Percentiles rank a stretch among this genome's conserved stretches.
phyloP scores from a whole-genome alignment of 768 basidiomycete genomes.

The Suillus clintonianus region DNA sequence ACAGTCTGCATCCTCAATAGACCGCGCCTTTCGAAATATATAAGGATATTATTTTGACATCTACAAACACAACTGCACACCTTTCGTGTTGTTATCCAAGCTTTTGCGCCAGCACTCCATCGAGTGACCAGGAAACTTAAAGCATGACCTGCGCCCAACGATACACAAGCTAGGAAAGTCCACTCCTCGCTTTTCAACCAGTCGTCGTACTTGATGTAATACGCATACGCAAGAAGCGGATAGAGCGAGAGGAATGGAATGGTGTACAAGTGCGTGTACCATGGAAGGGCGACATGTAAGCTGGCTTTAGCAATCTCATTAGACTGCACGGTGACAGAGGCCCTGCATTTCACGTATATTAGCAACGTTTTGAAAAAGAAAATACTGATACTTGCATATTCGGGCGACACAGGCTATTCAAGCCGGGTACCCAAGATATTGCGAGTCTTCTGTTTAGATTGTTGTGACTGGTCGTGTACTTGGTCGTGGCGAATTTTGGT shows the following conservation, averaged over 20 bases:
- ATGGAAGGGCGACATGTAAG: constrained; percentile 66
- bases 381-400: background rate
- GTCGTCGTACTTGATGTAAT: constrained; percentile 86
- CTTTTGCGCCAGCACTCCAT: constrained; percentile 82
- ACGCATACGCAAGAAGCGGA: constrained; percentile 85
- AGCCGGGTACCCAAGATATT: background rate
- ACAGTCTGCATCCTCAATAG: constrained; percentile 72
- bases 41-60: constrained; percentile 2
- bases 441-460: background rate
- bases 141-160: constrained; percentile 84
- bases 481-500: background rate
- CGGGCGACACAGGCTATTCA: no score
- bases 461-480: background rate
- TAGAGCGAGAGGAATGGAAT: constrained; percentile 80
- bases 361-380: background rate
- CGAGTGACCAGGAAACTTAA: constrained; percentile 89
- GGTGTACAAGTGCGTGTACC: constrained; percentile 72
- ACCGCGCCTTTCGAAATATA: constrained; percentile 48
- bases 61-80: constrained; percentile 38
- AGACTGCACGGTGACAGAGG: constrained; percentile 56
- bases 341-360: constrained; percentile 26
- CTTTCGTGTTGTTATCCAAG: constrained; percentile 77
- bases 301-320: constrained; percentile 68
- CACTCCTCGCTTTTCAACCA: constrained; percentile 95
- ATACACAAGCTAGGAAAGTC: constrained; percentile 92